phyloP scores from a whole-genome alignment of 305 asterid genomes.

The Fraxinus greggii region DNA sequence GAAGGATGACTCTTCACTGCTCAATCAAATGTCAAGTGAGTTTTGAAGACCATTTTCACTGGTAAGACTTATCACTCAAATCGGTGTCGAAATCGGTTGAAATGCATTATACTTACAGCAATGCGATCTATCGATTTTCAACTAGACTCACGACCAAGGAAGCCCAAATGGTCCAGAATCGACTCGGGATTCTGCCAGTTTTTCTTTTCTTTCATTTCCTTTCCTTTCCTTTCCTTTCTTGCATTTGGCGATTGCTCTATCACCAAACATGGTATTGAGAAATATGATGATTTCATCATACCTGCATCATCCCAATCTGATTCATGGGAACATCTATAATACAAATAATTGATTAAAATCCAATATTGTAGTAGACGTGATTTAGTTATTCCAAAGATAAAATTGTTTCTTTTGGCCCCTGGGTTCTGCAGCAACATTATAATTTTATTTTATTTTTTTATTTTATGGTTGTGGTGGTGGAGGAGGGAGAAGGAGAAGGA shows the following conservation, averaged over 20 bases:
- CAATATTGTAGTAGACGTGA: no score
- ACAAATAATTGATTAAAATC: neutral
- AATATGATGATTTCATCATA: neutral
- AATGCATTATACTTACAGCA: conserved; percentile 64
- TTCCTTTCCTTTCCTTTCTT: no score
- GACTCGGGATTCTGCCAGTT: conserved; percentile 64
- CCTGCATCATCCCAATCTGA: neutral
- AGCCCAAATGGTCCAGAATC: conserved; percentile 44
- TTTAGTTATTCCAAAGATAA: no score
- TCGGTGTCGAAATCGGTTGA: conserved; percentile 36
- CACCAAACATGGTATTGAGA: no score
- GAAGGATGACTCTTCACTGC: neutral
- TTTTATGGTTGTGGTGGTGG: no score
- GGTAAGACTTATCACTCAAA: conserved; percentile 74
- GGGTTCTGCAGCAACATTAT: neutral
- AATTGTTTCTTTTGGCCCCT: neutral
- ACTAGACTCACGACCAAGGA: conserved; percentile 53
- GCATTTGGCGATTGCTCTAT: no score
- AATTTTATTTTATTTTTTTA: no score
- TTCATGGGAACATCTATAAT: neutral
- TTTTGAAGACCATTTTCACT: conserved; percentile 52
- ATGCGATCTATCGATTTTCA: conserved; percentile 66
- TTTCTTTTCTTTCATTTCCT: neutral
- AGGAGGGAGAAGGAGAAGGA: no score
- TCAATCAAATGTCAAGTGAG: conserved; percentile 49